phyloP scores from a whole-genome alignment of 2,329 filamentous ascomycete genomes.

The Fusarium verrucosum region DNA sequence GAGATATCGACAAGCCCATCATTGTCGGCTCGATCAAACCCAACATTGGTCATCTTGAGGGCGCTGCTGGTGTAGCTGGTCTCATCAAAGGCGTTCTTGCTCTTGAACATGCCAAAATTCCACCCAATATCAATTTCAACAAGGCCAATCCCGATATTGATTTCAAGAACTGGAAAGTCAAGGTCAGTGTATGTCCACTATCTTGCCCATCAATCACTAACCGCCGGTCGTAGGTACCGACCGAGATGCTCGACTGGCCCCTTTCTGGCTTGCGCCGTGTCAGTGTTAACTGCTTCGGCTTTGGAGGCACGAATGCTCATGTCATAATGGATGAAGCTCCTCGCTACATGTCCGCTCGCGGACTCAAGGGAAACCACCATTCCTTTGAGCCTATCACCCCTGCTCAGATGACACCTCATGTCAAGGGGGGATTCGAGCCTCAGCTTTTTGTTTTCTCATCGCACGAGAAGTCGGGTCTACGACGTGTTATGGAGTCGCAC shows the following conservation, averaged over 20 bases:
- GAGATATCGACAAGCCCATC: constrained; percentile 52
- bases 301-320: constrained; percentile 66
- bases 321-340: constrained; percentile 60
- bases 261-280: constrained; percentile 56
- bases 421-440: constrained; percentile 21
- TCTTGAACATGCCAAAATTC: constrained; percentile 61
- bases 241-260: constrained; percentile 55
- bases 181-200: constrained; percentile 46
- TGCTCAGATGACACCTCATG: neutral
- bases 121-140: constrained; percentile 62
- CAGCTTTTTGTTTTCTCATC: constrained; percentile 57
- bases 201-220: neutral
- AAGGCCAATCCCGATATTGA: constrained; percentile 58
- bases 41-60: constrained; percentile 64
- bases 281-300: constrained; percentile 67
- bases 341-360: constrained; percentile 51
- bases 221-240: constrained; percentile 50
- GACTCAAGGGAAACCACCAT: constrained; percentile 51
- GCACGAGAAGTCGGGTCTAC: constrained; percentile 54
- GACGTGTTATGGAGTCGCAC: constrained; percentile 50
- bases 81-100: constrained; percentile 62
- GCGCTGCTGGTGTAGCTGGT: constrained; percentile 61
- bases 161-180: constrained; percentile 57
- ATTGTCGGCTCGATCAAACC: constrained; percentile 64
- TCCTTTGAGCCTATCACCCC: constrained; percentile 34